Conservation (phyloP, 176 grass and related monocot genomes). For the Zoysia pacifica region DNA sequence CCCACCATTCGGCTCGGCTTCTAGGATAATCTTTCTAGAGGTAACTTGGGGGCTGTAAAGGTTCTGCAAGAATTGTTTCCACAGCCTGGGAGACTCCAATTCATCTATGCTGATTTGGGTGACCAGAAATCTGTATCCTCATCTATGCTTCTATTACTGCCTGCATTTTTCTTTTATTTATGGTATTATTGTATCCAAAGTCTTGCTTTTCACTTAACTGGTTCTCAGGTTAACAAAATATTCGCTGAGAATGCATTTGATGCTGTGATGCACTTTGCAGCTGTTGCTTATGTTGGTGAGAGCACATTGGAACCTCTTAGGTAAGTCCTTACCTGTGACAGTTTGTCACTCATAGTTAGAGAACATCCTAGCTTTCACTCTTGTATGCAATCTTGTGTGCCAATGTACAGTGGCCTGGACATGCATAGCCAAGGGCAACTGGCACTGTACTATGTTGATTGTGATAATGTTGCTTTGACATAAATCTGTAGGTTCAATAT, state of each 20-base stretch:
- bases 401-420: slow-evolving; percentile 8
- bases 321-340: slow-evolving; percentile 35
- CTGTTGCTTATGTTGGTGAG: slow-evolving; percentile 87
- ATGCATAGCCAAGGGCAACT: neutral
- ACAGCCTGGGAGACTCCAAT: slow-evolving; percentile 69
- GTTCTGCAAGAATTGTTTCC: slow-evolving; percentile 72
- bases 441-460: neutral
- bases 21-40: slow-evolving; percentile 87
- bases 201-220: slow-evolving; percentile 47
- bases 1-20: neutral
- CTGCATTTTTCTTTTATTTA: neutral
- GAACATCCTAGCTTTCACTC: neutral
- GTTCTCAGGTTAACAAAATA: slow-evolving; percentile 63
- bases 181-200: slow-evolving; percentile 5
- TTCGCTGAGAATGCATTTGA: slow-evolving; percentile 83
- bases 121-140: slow-evolving; percentile 78
- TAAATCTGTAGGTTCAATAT: neutral
- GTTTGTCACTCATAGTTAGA: slow-evolving; percentile 9
- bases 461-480: neutral
- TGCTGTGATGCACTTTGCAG: slow-evolving; percentile 84
- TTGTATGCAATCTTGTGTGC: neutral
- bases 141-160: slow-evolving; percentile 31
- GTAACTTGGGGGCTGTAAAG: slow-evolving; percentile 74
- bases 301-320: slow-evolving; percentile 75
- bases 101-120: slow-evolving; percentile 78